Conservation (phyloP, 805 yeast species). For the Starmerella sp. region DNA sequence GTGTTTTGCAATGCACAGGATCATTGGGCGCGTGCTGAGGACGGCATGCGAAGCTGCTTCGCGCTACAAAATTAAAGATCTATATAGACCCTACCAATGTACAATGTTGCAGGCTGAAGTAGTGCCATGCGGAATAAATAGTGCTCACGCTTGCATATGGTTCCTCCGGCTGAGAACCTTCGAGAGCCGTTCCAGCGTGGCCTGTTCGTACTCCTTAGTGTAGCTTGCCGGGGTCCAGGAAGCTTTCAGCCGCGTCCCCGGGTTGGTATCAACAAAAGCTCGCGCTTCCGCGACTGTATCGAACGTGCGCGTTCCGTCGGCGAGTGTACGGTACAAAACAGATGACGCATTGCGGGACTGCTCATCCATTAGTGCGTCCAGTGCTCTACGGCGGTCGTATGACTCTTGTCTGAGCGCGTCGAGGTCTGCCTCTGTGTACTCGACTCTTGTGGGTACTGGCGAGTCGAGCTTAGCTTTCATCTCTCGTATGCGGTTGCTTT, state of each 20-base stretch:
- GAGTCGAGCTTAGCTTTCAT: not conserved
- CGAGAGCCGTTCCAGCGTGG: not conserved
- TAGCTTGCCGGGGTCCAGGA: not conserved
- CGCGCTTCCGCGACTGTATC: slow-evolving; percentile 14
- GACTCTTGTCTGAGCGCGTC: slow-evolving; percentile 6
- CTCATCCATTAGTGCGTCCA: not conserved
- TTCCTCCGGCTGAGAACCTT: not conserved
- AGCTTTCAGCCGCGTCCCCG: slow-evolving; percentile 3
- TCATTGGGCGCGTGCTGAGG: too few relatives aligned
- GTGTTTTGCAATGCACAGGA: too few relatives aligned
- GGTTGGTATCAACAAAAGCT: slow-evolving; percentile 8
- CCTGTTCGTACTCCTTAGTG: slow-evolving; percentile 5
- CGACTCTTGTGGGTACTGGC: not conserved
- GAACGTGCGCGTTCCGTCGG: slow-evolving; percentile 5
- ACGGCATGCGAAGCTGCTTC: too few relatives aligned
- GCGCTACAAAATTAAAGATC: too few relatives aligned
- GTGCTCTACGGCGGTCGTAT: slow-evolving; percentile 3
- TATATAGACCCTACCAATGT: too few relatives aligned
- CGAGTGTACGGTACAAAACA: slow-evolving; percentile 1
- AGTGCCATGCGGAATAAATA: too few relatives aligned
- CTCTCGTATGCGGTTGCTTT: not conserved
- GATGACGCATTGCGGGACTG: not conserved
- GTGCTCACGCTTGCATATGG: too few relatives aligned
- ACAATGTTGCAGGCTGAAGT: too few relatives aligned
- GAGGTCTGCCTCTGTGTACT: not conserved